Base-by-base conservation (phyloP, 2,329 filamentous ascomycete genomes). In the Metarhizium album region DNA sequence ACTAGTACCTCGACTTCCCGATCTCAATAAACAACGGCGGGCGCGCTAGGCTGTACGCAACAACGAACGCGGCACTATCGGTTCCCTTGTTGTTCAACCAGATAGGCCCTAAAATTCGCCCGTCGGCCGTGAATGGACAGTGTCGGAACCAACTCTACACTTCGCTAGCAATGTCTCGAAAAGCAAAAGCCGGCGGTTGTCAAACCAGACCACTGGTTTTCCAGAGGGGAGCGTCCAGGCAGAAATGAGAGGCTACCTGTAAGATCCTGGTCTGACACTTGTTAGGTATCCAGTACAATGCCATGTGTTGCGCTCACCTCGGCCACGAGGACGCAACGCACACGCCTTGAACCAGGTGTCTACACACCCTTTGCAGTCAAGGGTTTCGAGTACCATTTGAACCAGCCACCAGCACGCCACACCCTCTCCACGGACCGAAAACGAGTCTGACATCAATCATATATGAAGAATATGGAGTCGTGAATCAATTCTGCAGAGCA, bases 251-350 rank as follows among this genome's bases (percentile, higher is more conserved):
- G 22, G 13, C 8, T 4, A 5, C 18, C 29, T 11, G 29, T 20
- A 24, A 42, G n/a, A 42, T 22, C 38, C 22, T 43, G 20, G 40
- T 43, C 40, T 43, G 20, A 24, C 40, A 14, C 9, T 14, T 16
- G 18, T n/a, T n/a, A 43, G 16, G 40, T 43, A 43, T 43, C 40
- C 7, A 43, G 13, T 43, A 43, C 40, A 23, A 38, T 47, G 46
- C 46, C 46, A 47, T 47, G 46, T 47, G 46, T 47, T 20, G n/a
- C 24, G 31, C 16, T 37, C 22, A 22, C 18, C n/a, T 1, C 20
- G 5, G 46, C 46, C 46, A 47, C 46, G 46, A 47, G 46, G 46
- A 33, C 20, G 20, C 29, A 37, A 47, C 35, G 46, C 46, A 47
- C 46, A 47, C 46, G 46, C 46, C 46, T 23, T 23, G 33, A 18